Evolutionary conservation across 306 rosid genomes (phyloP).

Genomic region (Ziziphus jujuba): DNA sequence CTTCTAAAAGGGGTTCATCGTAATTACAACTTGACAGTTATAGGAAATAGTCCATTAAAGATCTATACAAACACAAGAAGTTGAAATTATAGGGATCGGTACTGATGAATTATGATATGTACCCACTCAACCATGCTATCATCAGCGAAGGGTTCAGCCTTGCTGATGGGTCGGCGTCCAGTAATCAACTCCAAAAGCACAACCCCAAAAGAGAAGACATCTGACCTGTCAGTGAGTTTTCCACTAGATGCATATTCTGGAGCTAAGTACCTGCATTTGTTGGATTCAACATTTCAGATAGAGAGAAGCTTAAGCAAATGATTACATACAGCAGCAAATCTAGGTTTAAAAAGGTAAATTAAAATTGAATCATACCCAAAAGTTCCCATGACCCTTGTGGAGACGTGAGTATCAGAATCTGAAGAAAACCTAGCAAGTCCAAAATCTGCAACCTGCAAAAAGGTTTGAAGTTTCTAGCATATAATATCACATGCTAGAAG

Average conservation of each 20-base stretch:
- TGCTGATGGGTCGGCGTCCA: constrained; percentile 52
- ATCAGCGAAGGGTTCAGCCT: constrained; percentile 40
- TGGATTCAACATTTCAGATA: constrained; percentile 3
- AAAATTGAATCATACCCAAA: not conserved
- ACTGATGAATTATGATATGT: constrained; percentile 14
- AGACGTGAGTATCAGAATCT: constrained; percentile 62
- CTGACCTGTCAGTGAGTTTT: constrained; percentile 65
- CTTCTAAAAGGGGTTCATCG: not conserved
- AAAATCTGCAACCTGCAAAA: constrained; percentile 62
- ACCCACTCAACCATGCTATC: constrained; percentile 78
- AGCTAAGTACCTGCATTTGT: constrained; percentile 56
- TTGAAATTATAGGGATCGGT: not conserved
- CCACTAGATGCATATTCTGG: constrained; percentile 77
- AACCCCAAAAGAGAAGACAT: constrained; percentile 66
- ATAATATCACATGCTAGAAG: not conserved
- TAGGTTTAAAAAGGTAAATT: no score
- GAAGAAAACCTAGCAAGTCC: constrained; percentile 58
- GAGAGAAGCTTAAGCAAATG: not conserved
- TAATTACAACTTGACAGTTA: not conserved
- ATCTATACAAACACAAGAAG: not conserved
- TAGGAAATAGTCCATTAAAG: not conserved
- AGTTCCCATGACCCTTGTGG: constrained; percentile 73
- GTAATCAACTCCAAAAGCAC: constrained; percentile 73
- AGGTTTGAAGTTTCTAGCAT: not conserved
- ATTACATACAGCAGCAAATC: not conserved